A percentile compares a stretch with the other conserved stretches of the same genome.
Conservation (phyloP, 1,284 basidiomycete species). For the Trichosporon faecale region DNA sequence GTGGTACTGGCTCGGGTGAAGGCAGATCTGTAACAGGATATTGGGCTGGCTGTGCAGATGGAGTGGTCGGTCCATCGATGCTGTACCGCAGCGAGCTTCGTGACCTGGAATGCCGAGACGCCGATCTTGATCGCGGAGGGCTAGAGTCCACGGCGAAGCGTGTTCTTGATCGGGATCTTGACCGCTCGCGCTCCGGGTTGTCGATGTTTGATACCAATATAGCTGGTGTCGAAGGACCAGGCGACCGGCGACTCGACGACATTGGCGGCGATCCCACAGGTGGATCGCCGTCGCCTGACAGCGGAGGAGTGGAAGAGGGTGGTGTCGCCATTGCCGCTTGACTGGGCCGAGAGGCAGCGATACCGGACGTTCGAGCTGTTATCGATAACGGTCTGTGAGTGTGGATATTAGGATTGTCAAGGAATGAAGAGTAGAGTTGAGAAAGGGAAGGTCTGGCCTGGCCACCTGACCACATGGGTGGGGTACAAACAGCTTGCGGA, state of each 20-base stretch:
- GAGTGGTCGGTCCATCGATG: background rate
- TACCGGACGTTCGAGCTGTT: background rate
- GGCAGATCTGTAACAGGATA: background rate
- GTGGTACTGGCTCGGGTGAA: background rate
- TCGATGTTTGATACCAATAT: background rate
- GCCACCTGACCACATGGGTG: background rate
- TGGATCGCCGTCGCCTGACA: background rate
- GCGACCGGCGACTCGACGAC: background rate
- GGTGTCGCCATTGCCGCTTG: background rate
- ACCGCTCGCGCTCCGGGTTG: background rate
- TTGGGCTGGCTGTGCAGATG: background rate
- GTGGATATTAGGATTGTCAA: background rate
- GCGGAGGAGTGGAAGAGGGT: background rate
- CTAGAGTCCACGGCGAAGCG: background rate
- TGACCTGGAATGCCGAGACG: background rate
- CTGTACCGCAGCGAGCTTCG: background rate
- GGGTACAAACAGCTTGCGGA: background rate
- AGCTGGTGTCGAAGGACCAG: background rate
- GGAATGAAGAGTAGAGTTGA: background rate
- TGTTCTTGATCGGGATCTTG: background rate
- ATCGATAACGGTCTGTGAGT: background rate
- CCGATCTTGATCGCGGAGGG: background rate
- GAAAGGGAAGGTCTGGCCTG: background rate
- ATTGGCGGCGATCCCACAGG: background rate
- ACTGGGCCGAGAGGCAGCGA: background rate